Evolutionary conservation across 1,284 basidiomycete genomes (phyloP).

Genomic region (Heterobasidion irregulare): DNA sequence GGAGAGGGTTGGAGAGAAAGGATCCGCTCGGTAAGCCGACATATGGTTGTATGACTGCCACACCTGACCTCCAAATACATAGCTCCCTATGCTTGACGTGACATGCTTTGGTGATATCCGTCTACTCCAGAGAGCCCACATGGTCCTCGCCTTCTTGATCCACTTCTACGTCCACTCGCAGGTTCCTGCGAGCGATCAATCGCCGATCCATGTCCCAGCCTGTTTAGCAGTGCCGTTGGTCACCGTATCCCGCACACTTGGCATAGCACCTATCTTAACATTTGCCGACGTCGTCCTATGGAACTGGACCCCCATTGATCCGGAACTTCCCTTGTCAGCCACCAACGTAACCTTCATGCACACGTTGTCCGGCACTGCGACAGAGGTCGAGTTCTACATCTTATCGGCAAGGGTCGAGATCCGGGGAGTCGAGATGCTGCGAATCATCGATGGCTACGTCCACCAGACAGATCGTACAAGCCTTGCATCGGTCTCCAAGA

Average conservation of each 20-base stretch:
- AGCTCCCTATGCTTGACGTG: constrained; percentile 68
- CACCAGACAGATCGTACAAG: constrained; percentile 69
- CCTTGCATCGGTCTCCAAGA: constrained; percentile 58
- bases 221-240: constrained; percentile 79
- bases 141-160: constrained; percentile 83
- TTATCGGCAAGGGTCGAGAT: constrained; percentile 84
- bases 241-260: constrained; percentile 67
- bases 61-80: constrained; percentile 7
- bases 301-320: constrained; percentile 73
- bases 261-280: constrained; percentile 88
- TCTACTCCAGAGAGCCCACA: constrained; percentile 75
- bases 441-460: constrained; percentile 80
- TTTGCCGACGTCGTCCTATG: constrained; percentile 96
- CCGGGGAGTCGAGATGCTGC: constrained; percentile 79
- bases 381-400: constrained; percentile 85
- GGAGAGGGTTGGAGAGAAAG: constrained; percentile 61
- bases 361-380: constrained; percentile 79
- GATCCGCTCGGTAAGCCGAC: constrained; percentile 51
- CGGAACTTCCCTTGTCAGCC: constrained; percentile 42
- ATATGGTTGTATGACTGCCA: background rate
- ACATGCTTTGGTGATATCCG: constrained; percentile 47
- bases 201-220: constrained; percentile 55
- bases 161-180: constrained; percentile 88
- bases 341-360: constrained; percentile 63
- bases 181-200: constrained; percentile 32